phyloP scores from a whole-genome alignment of 805 yeast species.

The Candida insectalens region DNA sequence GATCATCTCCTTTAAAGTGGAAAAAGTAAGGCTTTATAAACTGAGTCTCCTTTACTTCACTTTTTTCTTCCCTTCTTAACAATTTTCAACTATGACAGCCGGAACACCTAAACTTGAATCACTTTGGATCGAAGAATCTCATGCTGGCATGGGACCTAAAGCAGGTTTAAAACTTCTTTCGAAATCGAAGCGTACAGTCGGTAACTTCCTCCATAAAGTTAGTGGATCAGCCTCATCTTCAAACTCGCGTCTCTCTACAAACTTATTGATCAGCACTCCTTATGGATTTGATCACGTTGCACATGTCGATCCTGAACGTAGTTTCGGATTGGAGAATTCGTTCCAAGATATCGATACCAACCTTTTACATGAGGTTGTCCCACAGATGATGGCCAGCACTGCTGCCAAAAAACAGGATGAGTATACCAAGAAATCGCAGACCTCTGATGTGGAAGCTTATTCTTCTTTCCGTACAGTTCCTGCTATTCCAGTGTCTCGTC shows the following conservation, averaged over 20 bases:
- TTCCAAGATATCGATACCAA: constrained; percentile 12
- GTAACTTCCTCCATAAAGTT: not conserved
- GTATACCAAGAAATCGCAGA: too few relatives aligned
- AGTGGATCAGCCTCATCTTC: not conserved
- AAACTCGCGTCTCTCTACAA: not conserved
- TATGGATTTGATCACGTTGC: constrained; percentile 24
- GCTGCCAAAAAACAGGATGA: not conserved
- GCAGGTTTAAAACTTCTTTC: not conserved
- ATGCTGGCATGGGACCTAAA: not conserved
- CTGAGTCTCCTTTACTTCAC: not conserved
- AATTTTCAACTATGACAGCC: not conserved
- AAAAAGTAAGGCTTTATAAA: too few relatives aligned
- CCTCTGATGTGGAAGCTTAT: constrained; percentile 4
- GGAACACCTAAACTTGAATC: constrained; percentile 15
- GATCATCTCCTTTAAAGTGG: not conserved
- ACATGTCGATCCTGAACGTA: constrained; percentile 20
- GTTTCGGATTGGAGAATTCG: constrained; percentile 22
- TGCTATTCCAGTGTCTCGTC: constrained; percentile 5
- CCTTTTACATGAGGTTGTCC: too few relatives aligned
- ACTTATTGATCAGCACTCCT: constrained; percentile 20
- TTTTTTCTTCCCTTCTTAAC: not conserved
- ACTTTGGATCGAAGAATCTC: constrained; percentile 16
- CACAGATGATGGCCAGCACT: constrained; percentile 5
- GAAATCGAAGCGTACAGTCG: not conserved
- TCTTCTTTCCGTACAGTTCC: constrained; percentile 25